Percentiles rank a stretch among this genome's conserved stretches.
Conservation (phyloP, 805 yeast genomes). For the Hagleromyces aurorensis region DNA sequence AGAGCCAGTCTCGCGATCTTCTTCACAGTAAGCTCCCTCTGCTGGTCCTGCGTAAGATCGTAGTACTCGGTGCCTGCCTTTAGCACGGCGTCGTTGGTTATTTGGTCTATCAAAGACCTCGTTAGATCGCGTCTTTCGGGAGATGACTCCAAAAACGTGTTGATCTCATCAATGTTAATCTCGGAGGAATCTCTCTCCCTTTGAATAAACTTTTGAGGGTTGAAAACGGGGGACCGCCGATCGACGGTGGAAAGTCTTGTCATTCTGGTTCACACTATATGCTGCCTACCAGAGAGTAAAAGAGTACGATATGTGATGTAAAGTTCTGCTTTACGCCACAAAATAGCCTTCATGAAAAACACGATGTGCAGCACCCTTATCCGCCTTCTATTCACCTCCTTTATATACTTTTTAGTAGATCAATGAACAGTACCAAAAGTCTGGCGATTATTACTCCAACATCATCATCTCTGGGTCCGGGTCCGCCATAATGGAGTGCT, state of each 20-base stretch:
- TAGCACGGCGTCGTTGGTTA: slow-evolving; percentile 62
- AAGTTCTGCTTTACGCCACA: too few relatives aligned
- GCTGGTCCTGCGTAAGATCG: slow-evolving; percentile 47
- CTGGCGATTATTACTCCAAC: too few relatives aligned
- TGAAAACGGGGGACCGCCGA: slow-evolving; percentile 16
- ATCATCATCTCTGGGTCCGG: too few relatives aligned
- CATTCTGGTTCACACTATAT: too few relatives aligned
- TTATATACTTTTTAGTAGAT: too few relatives aligned
- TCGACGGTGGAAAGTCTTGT: slow-evolving; percentile 23
- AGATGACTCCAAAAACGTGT: slow-evolving; percentile 48
- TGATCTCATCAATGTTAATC: slow-evolving; percentile 40
- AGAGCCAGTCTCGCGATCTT: slow-evolving; percentile 55
- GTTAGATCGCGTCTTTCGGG: slow-evolving; percentile 39
- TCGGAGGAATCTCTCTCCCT: slow-evolving; percentile 39
- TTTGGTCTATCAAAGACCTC: slow-evolving; percentile 45
- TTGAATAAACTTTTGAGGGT: slow-evolving; percentile 26
- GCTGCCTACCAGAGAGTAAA: too few relatives aligned
- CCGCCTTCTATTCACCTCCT: too few relatives aligned
- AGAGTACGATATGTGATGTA: too few relatives aligned
- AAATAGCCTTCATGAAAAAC: too few relatives aligned
- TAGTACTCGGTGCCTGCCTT: slow-evolving; percentile 47
- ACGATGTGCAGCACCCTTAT: too few relatives aligned
- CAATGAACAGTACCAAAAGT: too few relatives aligned
- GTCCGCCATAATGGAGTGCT: too few relatives aligned
- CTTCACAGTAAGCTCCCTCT: slow-evolving; percentile 51